phyloP scores from a whole-genome alignment of 1,139 yeast species.

The Blastobotrys arbuscula region DNA sequence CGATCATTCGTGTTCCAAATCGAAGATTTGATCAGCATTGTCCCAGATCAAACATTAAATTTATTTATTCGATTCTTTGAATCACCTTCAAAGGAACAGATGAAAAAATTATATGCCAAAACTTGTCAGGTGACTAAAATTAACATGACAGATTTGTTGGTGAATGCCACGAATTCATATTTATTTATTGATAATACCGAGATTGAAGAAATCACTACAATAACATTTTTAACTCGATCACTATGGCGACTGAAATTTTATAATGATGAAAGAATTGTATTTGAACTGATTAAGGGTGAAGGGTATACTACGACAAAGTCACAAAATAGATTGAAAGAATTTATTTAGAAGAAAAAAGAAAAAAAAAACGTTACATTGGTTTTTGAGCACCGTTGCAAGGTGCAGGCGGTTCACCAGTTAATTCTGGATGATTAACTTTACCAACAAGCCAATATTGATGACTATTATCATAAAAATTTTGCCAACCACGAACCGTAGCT shows the following conservation, averaged over 20 bases:
- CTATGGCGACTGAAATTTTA: conserved; percentile 19
- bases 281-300: conserved; percentile 18
- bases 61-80: background rate
- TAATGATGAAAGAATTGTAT: conserved; percentile 8
- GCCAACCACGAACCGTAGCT: conserved; percentile 44
- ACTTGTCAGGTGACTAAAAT: background rate
- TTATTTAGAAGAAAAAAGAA: conserved; percentile 10
- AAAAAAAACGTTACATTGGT: conserved; percentile 3
- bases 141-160: conserved; percentile 13
- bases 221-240: conserved; percentile 16
- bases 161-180: conserved; percentile 13
- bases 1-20: conserved; percentile 56
- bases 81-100: background rate
- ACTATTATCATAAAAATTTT: conserved; percentile 43
- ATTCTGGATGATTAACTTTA: conserved; percentile 41
- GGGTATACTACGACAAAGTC: conserved; percentile 17
- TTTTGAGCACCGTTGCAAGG: conserved; percentile 29
- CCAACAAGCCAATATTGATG: conserved; percentile 63
- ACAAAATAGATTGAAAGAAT: conserved; percentile 14
- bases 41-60: background rate
- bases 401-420: conserved; percentile 36
- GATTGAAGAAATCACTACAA: background rate
- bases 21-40: conserved; percentile 23
- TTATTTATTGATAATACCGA: background rate
- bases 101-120: background rate